These are phyloP conservation scores for Penicillium canescens DNA, from an alignment of 495 filamentous ascomycete species.

Conservation along the genomic window DNA sequence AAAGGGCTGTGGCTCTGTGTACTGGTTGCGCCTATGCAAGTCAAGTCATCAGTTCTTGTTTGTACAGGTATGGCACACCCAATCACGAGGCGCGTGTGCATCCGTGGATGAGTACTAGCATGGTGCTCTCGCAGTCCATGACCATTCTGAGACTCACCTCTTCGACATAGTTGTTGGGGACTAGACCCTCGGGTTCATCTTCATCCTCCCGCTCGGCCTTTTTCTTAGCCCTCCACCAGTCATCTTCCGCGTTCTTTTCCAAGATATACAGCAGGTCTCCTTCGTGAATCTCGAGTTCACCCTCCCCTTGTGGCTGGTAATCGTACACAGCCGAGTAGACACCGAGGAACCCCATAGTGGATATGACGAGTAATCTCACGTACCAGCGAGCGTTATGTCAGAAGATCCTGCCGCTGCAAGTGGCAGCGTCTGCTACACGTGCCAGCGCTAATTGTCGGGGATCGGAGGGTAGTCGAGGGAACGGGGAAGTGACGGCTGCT, in stretches of 20 bases:
- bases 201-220: constrained; percentile 88
- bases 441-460: constrained; percentile 11
- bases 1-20: constrained; percentile 78
- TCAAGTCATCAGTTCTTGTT: constrained; percentile 17
- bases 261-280: constrained; percentile 91
- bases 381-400: background rate
- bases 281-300: constrained; percentile 83
- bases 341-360: constrained; percentile 76
- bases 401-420: constrained; percentile 15
- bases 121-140: background rate
- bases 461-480: constrained; percentile 10
- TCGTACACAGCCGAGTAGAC: constrained; percentile 92
- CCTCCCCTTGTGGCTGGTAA: constrained; percentile 85
- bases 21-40: constrained; percentile 64
- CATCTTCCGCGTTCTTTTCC: constrained; percentile 86
- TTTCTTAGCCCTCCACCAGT: constrained; percentile 99
- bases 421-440: constrained; percentile 20
- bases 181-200: constrained; percentile 89
- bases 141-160: constrained; percentile 64
- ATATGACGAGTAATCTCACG: constrained; percentile 1
- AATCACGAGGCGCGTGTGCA: background rate
- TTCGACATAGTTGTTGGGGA: constrained; percentile 94
- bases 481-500: constrained; percentile 20
- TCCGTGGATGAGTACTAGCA: background rate
- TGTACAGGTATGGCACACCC: background rate